Base-by-base conservation (phyloP, 2,329 filamentous ascomycete species). In the Penicillium sp. region DNA sequence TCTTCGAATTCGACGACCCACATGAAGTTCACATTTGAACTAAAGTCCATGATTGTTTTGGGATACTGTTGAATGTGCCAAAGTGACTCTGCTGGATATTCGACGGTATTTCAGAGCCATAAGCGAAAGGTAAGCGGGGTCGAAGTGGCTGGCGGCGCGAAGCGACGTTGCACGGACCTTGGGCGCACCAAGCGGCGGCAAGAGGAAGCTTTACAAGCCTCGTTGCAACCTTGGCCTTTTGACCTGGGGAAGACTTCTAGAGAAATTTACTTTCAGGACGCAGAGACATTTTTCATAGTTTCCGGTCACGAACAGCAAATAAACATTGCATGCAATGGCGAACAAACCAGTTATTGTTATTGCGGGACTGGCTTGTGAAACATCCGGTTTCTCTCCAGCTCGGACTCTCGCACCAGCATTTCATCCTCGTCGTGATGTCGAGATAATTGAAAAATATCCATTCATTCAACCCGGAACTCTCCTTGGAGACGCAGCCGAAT, bases 291-390 rank as follows among this genome's bases (percentile, higher is more conserved):
- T 33, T 5, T 13, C 13, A 33, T 4, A n/a, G n/a, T 6, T 33
- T 33, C 3, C 13, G 5, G 13, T 0, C 13, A 33, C 11, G 30
- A n/a, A n/a, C 7, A 33, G 30, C 33, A 16, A 18, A 16, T 16
- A 6, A 22, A 11, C 10, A 6, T 25, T 20, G 48, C 62, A 71
- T 20, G 45, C 25, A 58, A 75, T 64, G 71, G 55, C 51, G 61
- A 65, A 9, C 63, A 73, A 55, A n/a, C 78, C 78, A 3, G 64
- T 77, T 7, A 79, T 82, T 46, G 78, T 74, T 4, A 72, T 81
- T 44, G 78, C 78, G 16, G 79, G 79, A 16, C 70, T 82, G 2
- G 78, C 79, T 27, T 80, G 78, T 60, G 79, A 82, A 57, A 81
- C 77, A 2, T 81, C 79, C 4, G 78, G 74, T 3, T 81, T 81